These are phyloP conservation scores for Didymella keratinophila DNA, from an alignment of 2,329 filamentous ascomycete genomes.

Conservation along the genomic window DNA sequence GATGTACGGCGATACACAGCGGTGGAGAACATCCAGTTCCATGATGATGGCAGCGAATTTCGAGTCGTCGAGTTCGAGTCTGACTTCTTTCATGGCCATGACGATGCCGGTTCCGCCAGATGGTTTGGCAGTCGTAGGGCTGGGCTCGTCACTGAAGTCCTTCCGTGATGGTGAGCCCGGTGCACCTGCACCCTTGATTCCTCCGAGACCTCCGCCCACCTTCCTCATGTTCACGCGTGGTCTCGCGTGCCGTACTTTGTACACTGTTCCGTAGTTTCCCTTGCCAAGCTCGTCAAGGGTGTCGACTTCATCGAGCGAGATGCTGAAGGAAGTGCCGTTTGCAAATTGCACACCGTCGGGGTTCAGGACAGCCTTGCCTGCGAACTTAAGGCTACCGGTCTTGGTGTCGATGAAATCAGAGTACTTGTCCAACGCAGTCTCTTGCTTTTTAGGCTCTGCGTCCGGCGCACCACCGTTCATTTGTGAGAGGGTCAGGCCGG, in stretches of 20 bases:
- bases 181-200: constrained; percentile 59
- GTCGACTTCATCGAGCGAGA: constrained; percentile 95
- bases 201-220: constrained; percentile 66
- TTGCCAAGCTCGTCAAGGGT: constrained; percentile 93
- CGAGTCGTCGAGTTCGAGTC: constrained; percentile 91
- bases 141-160: constrained; percentile 43
- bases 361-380: constrained; percentile 89
- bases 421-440: constrained; percentile 68
- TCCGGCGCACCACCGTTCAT: constrained; percentile 49
- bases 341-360: constrained; percentile 91
- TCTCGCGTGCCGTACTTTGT: constrained; percentile 90
- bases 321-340: constrained; percentile 86
- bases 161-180: constrained; percentile 47
- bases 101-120: constrained; percentile 73
- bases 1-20: constrained; percentile 93
- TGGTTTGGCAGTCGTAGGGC: constrained; percentile 46
- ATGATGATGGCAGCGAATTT: constrained; percentile 98
- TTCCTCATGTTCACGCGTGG: constrained; percentile 63
- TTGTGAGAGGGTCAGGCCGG: constrained; percentile 54
- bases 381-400: constrained; percentile 89
- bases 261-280: constrained; percentile 97
- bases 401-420: constrained; percentile 89
- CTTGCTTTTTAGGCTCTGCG: constrained; percentile 44
- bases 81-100: constrained; percentile 99
- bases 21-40: constrained; percentile 94